Conservation (phyloP, 768 basidiomycete species). For the Trametes maxima region DNA sequence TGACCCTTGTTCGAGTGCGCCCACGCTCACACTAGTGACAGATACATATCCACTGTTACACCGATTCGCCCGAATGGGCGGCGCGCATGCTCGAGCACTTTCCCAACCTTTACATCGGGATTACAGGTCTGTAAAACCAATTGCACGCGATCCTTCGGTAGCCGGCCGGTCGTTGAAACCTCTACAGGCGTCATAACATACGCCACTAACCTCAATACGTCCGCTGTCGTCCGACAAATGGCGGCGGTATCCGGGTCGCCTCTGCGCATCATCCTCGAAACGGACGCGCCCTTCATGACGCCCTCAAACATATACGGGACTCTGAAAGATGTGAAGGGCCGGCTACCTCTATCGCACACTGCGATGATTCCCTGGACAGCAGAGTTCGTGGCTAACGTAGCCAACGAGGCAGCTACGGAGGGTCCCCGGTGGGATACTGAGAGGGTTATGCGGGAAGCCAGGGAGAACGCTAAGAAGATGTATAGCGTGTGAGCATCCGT, state of each 20-base stretch:
- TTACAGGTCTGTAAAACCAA: constrained; percentile 55
- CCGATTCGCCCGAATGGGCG: constrained; percentile 78
- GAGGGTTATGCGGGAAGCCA: constrained; percentile 59
- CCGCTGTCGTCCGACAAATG: constrained; percentile 58
- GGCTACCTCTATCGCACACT: constrained; percentile 70
- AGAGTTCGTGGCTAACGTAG: constrained; percentile 62
- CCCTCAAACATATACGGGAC: constrained; percentile 71
- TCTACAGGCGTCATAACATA: constrained; percentile 76
- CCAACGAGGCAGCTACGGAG: constrained; percentile 36
- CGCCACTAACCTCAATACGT: constrained; percentile 71
- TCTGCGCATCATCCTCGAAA: constrained; percentile 64
- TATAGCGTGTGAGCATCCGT: constrained; percentile 47
- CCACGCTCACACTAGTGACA: constrained; percentile 29
- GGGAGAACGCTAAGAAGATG: constrained; percentile 62
- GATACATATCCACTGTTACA: constrained; percentile 91
- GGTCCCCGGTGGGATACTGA: constrained; percentile 48
- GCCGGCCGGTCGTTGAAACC: constrained; percentile 70
- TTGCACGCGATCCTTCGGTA: constrained; percentile 38
- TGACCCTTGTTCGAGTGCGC: background rate
- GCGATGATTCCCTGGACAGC: constrained; percentile 90
- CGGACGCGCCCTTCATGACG: constrained; percentile 88
- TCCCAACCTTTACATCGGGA: constrained; percentile 80
- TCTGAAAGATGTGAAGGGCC: constrained; percentile 51
- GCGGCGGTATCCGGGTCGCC: constrained; percentile 22
- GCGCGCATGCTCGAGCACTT: constrained; percentile 72